Conservation (phyloP, 2,329 filamentous ascomycete species). For the Chaetoscypha palmicola region DNA sequence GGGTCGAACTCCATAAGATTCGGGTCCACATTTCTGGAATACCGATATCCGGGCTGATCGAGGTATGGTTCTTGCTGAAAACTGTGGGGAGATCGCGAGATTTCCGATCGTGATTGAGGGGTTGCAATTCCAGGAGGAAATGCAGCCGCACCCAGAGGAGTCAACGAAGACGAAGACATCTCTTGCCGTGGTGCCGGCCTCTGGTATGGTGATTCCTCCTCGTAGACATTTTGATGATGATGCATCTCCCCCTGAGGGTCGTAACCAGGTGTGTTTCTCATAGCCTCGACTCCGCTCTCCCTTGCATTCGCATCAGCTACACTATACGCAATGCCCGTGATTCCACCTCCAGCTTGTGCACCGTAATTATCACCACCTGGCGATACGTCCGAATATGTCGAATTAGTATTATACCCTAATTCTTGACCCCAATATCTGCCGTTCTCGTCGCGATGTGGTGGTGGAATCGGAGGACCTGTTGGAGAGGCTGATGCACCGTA, state of each 20-base stretch:
- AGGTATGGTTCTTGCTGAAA: slow-evolving; percentile 24
- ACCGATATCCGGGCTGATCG: slow-evolving; percentile 24
- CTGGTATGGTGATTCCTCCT: slow-evolving; percentile 16
- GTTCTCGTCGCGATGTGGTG: slow-evolving; percentile 28
- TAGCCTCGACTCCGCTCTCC: slow-evolving; percentile 58
- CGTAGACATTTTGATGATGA: slow-evolving; percentile 10
- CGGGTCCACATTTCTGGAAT: slow-evolving; percentile 28
- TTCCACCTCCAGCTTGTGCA: slow-evolving; percentile 54
- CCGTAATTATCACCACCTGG: slow-evolving; percentile 63
- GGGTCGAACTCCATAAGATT: slow-evolving; percentile 45
- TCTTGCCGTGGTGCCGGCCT: slow-evolving; percentile 13
- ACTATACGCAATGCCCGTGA: slow-evolving; percentile 59
- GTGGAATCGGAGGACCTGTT: slow-evolving; percentile 26
- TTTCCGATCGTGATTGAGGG: slow-evolving; percentile 23
- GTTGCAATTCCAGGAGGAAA: slow-evolving; percentile 25
- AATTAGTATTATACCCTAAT: slow-evolving; percentile 19
- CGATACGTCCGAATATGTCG: slow-evolving; percentile 37
- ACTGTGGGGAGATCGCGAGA: slow-evolving; percentile 22
- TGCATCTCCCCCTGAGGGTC: slow-evolving; percentile 15
- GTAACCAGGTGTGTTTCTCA: slow-evolving; percentile 36
- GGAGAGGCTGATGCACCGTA: slow-evolving; percentile 16
- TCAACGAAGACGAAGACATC: slow-evolving; percentile 22
- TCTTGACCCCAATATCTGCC: slow-evolving; percentile 23
- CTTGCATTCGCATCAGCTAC: slow-evolving; percentile 58
- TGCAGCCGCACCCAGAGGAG: slow-evolving; percentile 28